Percentiles rank a stretch among this genome's conserved stretches.
Conservation (phyloP, 228 moss, liverwort and hornwort genomes). For the Sphagnum fallax region DNA sequence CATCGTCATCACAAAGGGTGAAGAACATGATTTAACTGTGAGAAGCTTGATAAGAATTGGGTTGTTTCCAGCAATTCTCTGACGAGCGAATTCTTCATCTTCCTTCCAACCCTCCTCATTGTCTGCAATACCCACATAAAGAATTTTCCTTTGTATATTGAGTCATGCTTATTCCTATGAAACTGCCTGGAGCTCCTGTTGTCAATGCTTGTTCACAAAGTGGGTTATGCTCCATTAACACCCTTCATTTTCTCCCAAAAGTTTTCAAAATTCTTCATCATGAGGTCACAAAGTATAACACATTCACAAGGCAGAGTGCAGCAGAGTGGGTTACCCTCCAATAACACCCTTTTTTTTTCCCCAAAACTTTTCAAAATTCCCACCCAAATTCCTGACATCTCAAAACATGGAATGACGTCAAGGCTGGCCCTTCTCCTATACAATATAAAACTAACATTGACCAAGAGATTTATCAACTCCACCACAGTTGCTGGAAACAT, state of each 20-base stretch:
- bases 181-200: background rate
- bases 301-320: background rate
- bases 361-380: background rate
- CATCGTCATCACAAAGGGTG: background rate
- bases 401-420: too few species aligned
- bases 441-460: too few species aligned
- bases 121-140: background rate
- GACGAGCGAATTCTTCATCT: constrained; percentile 9
- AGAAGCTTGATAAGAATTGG: constrained; percentile 1
- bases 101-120: background rate
- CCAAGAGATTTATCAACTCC: too few species aligned
- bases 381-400: too few species aligned
- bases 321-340: background rate
- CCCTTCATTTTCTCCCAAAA: background rate
- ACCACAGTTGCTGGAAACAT: too few species aligned
- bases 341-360: background rate
- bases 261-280: background rate
- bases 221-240: background rate
- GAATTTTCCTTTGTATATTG: background rate
- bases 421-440: too few species aligned
- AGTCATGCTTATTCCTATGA: background rate
- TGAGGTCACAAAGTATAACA: background rate
- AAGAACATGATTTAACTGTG: background rate
- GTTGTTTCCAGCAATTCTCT: constrained; percentile 6
- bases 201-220: background rate